Percentiles rank a stretch among this genome's conserved stretches.
Evolutionary conservation across 2,329 filamentous ascomycete genomes (phyloP).

Genomic region (Ramularia endophylla): DNA sequence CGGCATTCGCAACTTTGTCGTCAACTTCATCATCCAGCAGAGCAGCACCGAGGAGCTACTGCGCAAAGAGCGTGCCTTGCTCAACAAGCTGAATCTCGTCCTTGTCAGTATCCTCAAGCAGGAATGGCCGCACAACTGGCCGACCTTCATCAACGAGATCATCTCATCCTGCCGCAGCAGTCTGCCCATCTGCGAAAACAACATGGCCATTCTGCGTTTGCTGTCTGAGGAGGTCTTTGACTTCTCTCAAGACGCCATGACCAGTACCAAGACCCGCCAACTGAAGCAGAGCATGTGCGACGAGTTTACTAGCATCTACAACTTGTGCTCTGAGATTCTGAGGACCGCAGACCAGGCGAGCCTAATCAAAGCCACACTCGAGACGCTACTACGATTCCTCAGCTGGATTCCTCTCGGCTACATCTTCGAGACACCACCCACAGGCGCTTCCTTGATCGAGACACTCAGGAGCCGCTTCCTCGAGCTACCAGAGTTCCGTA

Average conservation of each 20-base stretch:
- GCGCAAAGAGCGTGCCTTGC: conserved; percentile 74
- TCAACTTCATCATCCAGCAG: conserved; percentile 95
- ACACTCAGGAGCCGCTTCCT: conserved; percentile 89
- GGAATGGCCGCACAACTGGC: conserved; percentile 99
- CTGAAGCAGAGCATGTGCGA: conserved; percentile 98
- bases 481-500: conserved; percentile 89
- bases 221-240: conserved; percentile 98
- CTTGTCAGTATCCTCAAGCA: conserved; percentile 97
- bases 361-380: conserved; percentile 91
- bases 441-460: conserved; percentile 66
- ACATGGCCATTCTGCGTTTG: conserved; percentile 95
- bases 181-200: conserved; percentile 98
- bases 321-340: conserved; percentile 92
- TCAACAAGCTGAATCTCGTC: conserved; percentile 98
- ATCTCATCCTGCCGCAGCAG: conserved; percentile 93
- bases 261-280: conserved; percentile 92
- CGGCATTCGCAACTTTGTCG: conserved; percentile 99
- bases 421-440: conserved; percentile 85
- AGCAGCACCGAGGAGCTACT: conserved; percentile 86
- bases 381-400: conserved; percentile 91
- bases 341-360: conserved; percentile 82
- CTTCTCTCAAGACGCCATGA: conserved; percentile 98
- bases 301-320: conserved; percentile 98
- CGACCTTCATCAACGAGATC: conserved; percentile 99
- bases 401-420: conserved; percentile 99